Conservation (phyloP, 2,329 filamentous ascomycete genomes). For the Fusarium piperis region DNA sequence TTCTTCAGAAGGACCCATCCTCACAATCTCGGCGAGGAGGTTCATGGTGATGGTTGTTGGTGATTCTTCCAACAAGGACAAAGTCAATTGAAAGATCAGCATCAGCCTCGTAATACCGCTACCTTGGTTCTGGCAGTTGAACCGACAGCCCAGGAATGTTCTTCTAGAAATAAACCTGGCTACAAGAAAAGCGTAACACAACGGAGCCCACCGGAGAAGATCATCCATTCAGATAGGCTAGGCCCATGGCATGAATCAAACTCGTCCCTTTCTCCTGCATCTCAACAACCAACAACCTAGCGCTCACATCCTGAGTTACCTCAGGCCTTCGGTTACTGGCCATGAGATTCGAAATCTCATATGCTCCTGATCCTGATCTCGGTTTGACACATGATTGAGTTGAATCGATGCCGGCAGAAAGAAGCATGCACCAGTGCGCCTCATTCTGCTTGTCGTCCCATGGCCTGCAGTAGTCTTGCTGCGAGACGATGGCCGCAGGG, state of each 20-base stretch:
- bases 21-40: background rate
- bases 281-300: slow-evolving; percentile 19
- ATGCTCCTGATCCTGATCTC: slow-evolving; percentile 10
- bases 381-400: slow-evolving; percentile 17
- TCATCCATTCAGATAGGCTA: slow-evolving; percentile 9
- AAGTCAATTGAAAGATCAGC: background rate
- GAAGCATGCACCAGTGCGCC: slow-evolving; percentile 16
- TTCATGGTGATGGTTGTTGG: background rate
- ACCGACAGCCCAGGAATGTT: background rate
- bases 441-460: slow-evolving; percentile 23
- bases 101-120: background rate
- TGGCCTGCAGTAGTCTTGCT: slow-evolving; percentile 38
- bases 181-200: background rate
- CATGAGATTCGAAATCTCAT: slow-evolving; percentile 14
- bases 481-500: slow-evolving; percentile 29
- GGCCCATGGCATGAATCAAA: slow-evolving; percentile 22
- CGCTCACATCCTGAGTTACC: slow-evolving; percentile 10
- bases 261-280: slow-evolving; percentile 30
- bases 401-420: slow-evolving; percentile 29
- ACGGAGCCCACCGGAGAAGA: slow-evolving; percentile 1
- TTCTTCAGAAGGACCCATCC: slow-evolving; percentile 7
- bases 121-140: background rate
- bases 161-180: background rate
- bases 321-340: slow-evolving; percentile 10
- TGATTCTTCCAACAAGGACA: background rate